Evolutionary conservation across 495 filamentous ascomycete genomes (phyloP), one percentile per base, ranked within the genome.

Genomic region (Pyronema domesticum): DNA sequence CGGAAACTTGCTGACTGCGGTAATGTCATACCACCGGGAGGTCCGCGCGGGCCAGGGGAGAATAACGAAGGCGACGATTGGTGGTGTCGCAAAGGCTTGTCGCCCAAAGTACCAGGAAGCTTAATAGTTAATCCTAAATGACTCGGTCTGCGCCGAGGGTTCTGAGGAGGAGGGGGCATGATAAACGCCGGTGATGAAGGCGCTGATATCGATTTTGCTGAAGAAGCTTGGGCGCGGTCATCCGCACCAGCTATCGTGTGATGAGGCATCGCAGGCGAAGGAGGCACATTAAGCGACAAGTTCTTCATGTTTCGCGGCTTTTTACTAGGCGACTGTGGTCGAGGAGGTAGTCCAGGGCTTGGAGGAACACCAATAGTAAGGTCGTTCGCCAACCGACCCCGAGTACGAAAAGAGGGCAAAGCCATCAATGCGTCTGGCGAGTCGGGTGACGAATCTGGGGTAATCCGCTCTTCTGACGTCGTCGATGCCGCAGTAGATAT

Each of bases 251-350:
- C 3, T 11, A 11, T 14, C 33, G 48, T 34, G 15, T 34, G 13
- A 13, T 51, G 48, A 13, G 18, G 62, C 42, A 68, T 65, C 5
- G 68, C 65, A 7, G 65, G 59, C 9, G 62, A 65, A 33, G 78
- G 73, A 11, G 82, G 79, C 46, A 93, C 85, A 55, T 91, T 86
- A 54, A 96, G 76, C 0, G 88, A 94, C 4, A 98, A 73, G 48
- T 89, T 89, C 67, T 98, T 98, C 62, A 89, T 80, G 67, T 98
- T 98, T 49, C 87, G 82, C 33, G 80, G 76, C 65, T 86, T 82
- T 64, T 76, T 76, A 33, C 80, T 74, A 1, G 87, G 85, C 4
- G 80, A 82, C n/a, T 75, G 73, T 37, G 78, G 79, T n/a, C 58
- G 58, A 18, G 55, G 53, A n/a, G 3, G n/a, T 34, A 63, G 54